phyloP scores from a whole-genome alignment of 2,329 filamentous ascomycete species.

The Emergomyces pasteurianus region DNA sequence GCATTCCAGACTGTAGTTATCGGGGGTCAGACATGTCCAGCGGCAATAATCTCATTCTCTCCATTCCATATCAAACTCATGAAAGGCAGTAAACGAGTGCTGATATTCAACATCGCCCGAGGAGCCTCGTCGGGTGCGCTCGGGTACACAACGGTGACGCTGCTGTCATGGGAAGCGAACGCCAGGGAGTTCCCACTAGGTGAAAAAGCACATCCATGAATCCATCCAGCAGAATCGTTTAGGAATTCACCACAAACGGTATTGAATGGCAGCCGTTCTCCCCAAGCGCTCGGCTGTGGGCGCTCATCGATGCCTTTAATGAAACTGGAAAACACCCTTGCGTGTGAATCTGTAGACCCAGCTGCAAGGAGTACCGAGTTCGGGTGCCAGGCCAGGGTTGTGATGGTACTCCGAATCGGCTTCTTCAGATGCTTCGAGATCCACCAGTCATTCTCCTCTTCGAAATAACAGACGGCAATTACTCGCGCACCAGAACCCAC shows the following conservation, averaged over 20 bases:
- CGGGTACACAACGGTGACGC: slow-evolving; percentile 91
- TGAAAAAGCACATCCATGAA: slow-evolving; percentile 86
- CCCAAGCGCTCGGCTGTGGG: slow-evolving; percentile 82
- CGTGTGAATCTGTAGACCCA: slow-evolving; percentile 94
- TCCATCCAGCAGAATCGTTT: slow-evolving; percentile 94
- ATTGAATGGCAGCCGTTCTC: slow-evolving; percentile 91
- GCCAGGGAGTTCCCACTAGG: slow-evolving; percentile 87
- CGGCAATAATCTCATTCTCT: slow-evolving; percentile 88
- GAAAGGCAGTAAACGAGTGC: slow-evolving; percentile 82
- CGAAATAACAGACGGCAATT: slow-evolving; percentile 96
- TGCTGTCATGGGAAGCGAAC: slow-evolving; percentile 91
- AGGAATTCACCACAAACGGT: slow-evolving; percentile 94
- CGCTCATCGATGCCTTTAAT: slow-evolving; percentile 87
- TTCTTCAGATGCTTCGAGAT: slow-evolving; percentile 99
- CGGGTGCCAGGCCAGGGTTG: slow-evolving; percentile 89
- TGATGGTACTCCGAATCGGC: slow-evolving; percentile 94
- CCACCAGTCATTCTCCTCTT: slow-evolving; percentile 99
- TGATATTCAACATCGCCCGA: slow-evolving; percentile 76
- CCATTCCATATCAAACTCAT: slow-evolving; percentile 85
- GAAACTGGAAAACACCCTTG: slow-evolving; percentile 86
- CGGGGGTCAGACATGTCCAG: slow-evolving; percentile 54
- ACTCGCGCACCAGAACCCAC: slow-evolving; percentile 92
- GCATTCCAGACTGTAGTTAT: neutral
- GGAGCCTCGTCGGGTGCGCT: slow-evolving; percentile 83
- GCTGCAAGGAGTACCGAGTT: slow-evolving; percentile 92